phyloP scores from a whole-genome alignment of 2,329 filamentous ascomycete genomes.

The Pyricularia pennisetigena region DNA sequence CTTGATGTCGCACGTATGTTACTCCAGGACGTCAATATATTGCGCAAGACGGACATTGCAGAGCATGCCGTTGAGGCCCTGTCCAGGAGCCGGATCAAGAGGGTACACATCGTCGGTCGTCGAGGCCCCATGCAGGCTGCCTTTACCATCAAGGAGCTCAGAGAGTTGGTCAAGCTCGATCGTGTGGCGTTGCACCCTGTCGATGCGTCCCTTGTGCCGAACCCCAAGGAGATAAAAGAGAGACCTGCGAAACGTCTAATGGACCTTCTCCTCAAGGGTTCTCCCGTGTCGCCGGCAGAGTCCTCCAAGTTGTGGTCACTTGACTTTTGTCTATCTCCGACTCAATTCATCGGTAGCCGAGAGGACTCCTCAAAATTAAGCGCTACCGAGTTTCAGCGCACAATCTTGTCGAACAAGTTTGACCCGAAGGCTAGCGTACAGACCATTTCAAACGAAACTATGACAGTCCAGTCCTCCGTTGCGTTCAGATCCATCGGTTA shows the following conservation, averaged over 20 bases:
- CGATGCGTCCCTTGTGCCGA: conserved; percentile 55
- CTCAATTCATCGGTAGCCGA: conserved; percentile 47
- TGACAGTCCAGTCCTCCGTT: conserved; percentile 52
- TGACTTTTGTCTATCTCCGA: conserved; percentile 75
- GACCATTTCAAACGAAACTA: conserved; percentile 35
- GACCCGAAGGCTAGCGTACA: conserved; percentile 38
- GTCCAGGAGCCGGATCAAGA: conserved; percentile 61
- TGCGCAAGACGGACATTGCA: conserved; percentile 81
- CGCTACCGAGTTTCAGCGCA: conserved; percentile 58
- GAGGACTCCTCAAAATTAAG: conserved; percentile 41
- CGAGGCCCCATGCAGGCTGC: conserved; percentile 87
- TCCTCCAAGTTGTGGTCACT: conserved; percentile 69
- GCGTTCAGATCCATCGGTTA: conserved; percentile 96
- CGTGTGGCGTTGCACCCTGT: conserved; percentile 63
- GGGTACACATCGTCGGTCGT: conserved; percentile 80
- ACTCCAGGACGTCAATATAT: conserved; percentile 60
- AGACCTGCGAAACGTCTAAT: conserved; percentile 68
- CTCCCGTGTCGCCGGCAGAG: conserved; percentile 34
- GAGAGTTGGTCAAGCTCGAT: conserved; percentile 75
- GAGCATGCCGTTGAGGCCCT: conserved; percentile 70
- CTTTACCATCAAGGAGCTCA: conserved; percentile 90
- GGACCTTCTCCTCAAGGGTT: conserved; percentile 72
- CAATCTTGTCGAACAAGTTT: conserved; percentile 43
- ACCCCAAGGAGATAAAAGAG: conserved; percentile 58
- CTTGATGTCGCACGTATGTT: conserved; percentile 87